Conservation (phyloP, 352 stramenopile genomes). For the Phytophthora lateralis region DNA sequence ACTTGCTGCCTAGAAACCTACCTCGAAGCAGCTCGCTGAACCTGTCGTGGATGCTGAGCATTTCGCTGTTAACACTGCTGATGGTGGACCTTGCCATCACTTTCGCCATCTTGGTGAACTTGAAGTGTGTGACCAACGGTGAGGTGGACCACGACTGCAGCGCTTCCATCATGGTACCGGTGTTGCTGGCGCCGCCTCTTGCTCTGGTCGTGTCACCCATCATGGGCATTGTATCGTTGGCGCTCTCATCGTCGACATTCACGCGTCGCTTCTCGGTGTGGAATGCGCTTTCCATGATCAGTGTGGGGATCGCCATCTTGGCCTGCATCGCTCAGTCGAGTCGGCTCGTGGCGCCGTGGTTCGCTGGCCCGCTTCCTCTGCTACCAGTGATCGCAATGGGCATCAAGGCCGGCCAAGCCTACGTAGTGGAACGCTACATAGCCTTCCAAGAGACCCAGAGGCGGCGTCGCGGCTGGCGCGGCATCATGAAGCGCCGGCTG, state of each 20-base stretch:
- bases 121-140: constrained; percentile 79
- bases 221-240: constrained; percentile 75
- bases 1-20: constrained; percentile 65
- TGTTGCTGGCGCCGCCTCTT: constrained; percentile 71
- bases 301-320: constrained; percentile 69
- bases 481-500: constrained; percentile 82
- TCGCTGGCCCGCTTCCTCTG: constrained; percentile 70
- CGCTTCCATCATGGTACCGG: constrained; percentile 73
- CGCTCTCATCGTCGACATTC: constrained; percentile 71
- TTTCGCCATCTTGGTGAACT: constrained; percentile 79
- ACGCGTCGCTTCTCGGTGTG: constrained; percentile 76
- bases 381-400: constrained; percentile 70
- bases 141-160: constrained; percentile 73
- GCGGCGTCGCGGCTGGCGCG: constrained; percentile 73
- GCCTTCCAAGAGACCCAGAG: constrained; percentile 81
- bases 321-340: constrained; percentile 67
- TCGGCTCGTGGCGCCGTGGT: constrained; percentile 81
- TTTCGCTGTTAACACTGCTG: constrained; percentile 63
- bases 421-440: constrained; percentile 76
- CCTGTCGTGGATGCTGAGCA: constrained; percentile 71
- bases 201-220: constrained; percentile 75
- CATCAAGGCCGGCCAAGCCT: constrained; percentile 72
- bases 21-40: constrained; percentile 58
- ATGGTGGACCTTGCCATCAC: constrained; percentile 84
- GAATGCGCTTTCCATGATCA: constrained; percentile 84